Evolutionary conservation across 192 early-diverging fungal species (phyloP).

Genomic region (Chytriomyces sp.): DNA sequence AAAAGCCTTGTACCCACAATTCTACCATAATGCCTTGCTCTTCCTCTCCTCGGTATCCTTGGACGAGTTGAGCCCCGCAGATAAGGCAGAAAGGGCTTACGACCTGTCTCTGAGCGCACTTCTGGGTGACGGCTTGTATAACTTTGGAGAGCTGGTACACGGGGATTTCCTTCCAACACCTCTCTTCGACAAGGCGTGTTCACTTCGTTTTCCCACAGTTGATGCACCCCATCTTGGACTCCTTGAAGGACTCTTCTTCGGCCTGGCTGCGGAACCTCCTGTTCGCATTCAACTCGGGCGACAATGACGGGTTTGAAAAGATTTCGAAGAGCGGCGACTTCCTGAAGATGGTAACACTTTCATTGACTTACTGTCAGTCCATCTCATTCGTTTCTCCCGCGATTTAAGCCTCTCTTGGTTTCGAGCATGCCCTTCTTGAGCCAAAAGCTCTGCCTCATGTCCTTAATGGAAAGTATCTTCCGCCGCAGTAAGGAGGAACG

Average conservation of each 20-base stretch:
- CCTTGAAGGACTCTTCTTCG: slow-evolving; percentile 71
- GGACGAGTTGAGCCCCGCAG: slow-evolving; percentile 72
- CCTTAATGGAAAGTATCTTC: slow-evolving; percentile 93
- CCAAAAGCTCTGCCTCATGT: slow-evolving; percentile 97
- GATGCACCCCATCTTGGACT: slow-evolving; percentile 86
- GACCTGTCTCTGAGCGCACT: slow-evolving; percentile 90
- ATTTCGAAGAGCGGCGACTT: slow-evolving; percentile 67
- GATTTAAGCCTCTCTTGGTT: slow-evolving; percentile 77
- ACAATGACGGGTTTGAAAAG: slow-evolving; percentile 89
- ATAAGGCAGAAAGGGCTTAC: slow-evolving; percentile 87
- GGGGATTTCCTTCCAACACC: too few relatives aligned
- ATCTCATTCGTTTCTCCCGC: slow-evolving; percentile 11
- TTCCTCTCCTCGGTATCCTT: slow-evolving; percentile 90
- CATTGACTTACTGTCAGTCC: background rate
- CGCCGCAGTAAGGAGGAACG: slow-evolving; percentile 75
- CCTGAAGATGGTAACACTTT: slow-evolving; percentile 53
- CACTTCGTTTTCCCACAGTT: slow-evolving; percentile 55
- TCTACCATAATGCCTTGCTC: slow-evolving; percentile 93
- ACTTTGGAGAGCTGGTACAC: slow-evolving; percentile 98
- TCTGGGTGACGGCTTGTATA: slow-evolving; percentile 95
- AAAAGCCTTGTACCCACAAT: slow-evolving; percentile 87
- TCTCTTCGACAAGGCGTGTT: background rate
- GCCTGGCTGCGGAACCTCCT: slow-evolving; percentile 87
- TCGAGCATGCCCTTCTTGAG: slow-evolving; percentile 74
- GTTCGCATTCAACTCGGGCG: slow-evolving; percentile 91